These are phyloP conservation scores for Hirschfeldia incana DNA, from an alignment of 345 rosid genomes.

Conservation along the genomic window DNA sequence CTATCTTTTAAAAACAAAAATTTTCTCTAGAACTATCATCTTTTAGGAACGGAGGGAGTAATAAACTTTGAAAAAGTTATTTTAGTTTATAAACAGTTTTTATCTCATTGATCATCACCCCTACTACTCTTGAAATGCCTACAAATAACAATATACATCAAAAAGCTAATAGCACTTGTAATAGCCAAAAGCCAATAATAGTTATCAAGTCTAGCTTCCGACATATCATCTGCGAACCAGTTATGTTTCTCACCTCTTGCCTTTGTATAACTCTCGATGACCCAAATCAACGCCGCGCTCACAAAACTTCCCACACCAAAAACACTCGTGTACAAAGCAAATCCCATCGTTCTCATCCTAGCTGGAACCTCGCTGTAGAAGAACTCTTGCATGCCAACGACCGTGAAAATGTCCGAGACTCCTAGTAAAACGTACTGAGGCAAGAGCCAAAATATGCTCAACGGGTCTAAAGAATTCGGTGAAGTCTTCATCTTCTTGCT, in stretches of 20 bases:
- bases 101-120: constrained; percentile 39
- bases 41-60: too few relatives aligned
- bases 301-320: constrained; percentile 91
- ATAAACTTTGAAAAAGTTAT: not conserved
- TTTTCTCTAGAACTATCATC: too few relatives aligned
- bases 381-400: constrained; percentile 97
- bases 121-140: constrained; percentile 46
- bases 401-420: constrained; percentile 86
- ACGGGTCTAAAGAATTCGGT: constrained; percentile 31
- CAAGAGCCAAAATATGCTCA: constrained; percentile 83
- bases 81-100: constrained; percentile 6
- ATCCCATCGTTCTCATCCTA: constrained; percentile 87
- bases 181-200: constrained; percentile 78
- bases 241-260: constrained; percentile 44
- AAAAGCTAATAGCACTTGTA: constrained; percentile 58
- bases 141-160: constrained; percentile 58
- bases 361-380: constrained; percentile 87
- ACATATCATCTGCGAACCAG: constrained; percentile 95
- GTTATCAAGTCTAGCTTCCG: constrained; percentile 67
- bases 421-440: constrained; percentile 89
- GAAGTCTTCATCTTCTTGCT: constrained; percentile 32
- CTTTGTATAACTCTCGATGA: constrained; percentile 50
- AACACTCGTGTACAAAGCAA: constrained; percentile 85
- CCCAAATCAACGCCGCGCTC: constrained; percentile 68
- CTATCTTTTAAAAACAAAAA: too few relatives aligned